A percentile compares a stretch with the other conserved stretches of the same genome.
These are phyloP conservation scores for Penicillium tannophilum DNA, from an alignment of 495 filamentous ascomycete species.

Conservation along the genomic window DNA sequence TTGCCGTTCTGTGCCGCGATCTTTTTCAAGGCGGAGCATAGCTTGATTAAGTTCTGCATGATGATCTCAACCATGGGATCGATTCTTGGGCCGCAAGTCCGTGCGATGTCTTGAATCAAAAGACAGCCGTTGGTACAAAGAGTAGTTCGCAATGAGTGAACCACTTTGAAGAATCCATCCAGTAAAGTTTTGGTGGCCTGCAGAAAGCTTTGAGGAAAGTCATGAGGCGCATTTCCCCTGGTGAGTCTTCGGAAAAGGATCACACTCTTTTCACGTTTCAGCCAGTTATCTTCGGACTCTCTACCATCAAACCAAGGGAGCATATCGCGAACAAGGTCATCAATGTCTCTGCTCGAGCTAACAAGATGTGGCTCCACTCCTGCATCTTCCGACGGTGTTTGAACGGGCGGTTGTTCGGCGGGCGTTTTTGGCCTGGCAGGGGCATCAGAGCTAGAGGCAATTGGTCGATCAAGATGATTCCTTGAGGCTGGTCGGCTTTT, in stretches of 20 bases:
- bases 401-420: slow-evolving; percentile 13
- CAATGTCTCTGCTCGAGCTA: slow-evolving; percentile 77
- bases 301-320: slow-evolving; percentile 79
- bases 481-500: slow-evolving; percentile 26
- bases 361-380: slow-evolving; percentile 78
- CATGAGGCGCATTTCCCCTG: slow-evolving; percentile 79
- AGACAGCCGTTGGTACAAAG: slow-evolving; percentile 82
- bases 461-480: slow-evolving; percentile 24
- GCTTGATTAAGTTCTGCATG: slow-evolving; percentile 85
- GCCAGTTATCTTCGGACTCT: slow-evolving; percentile 91
- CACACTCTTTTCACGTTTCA: slow-evolving; percentile 76
- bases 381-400: slow-evolving; percentile 48
- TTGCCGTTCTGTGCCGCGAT: slow-evolving; percentile 82
- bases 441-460: slow-evolving; percentile 20
- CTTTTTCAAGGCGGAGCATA: slow-evolving; percentile 86
- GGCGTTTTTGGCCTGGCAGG: slow-evolving; percentile 26
- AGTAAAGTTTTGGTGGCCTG: slow-evolving; percentile 69
- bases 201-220: slow-evolving; percentile 70
- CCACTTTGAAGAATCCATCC: slow-evolving; percentile 88
- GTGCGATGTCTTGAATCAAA: slow-evolving; percentile 83
- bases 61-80: slow-evolving; percentile 90
- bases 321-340: slow-evolving; percentile 83
- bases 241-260: slow-evolving; percentile 74
- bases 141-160: slow-evolving; percentile 85
- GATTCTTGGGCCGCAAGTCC: slow-evolving; percentile 70